Evolutionary conservation across 2,329 filamentous ascomycete species (phyloP).

Genomic region (Phoma herbarum): DNA sequence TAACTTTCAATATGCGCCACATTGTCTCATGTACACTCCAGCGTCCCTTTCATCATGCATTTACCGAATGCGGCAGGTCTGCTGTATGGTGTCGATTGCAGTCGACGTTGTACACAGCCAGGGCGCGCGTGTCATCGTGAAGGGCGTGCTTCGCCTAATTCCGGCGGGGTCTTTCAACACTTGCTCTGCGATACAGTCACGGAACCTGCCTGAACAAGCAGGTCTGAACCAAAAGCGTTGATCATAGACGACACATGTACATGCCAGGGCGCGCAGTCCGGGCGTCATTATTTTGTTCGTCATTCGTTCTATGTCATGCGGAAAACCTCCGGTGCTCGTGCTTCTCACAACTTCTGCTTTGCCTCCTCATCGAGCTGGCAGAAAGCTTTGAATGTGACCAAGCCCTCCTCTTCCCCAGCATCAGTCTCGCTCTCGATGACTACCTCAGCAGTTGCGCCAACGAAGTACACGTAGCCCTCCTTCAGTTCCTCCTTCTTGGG

Average conservation of each 20-base stretch:
- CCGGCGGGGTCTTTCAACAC: not conserved
- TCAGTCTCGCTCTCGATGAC: constrained; percentile 74
- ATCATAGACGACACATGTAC: constrained; percentile 1
- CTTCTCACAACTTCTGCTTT: constrained; percentile 40
- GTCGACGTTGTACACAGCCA: constrained; percentile 7
- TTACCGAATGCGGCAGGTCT: not conserved
- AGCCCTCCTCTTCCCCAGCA: constrained; percentile 63
- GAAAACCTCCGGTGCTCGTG: not conserved
- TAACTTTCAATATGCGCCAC: not conserved
- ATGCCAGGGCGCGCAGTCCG: not conserved
- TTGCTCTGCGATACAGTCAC: not conserved
- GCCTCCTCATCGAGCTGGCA: constrained; percentile 70
- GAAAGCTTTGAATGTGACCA: constrained; percentile 93
- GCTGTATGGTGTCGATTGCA: constrained; percentile 6
- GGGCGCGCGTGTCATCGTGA: constrained; percentile 17
- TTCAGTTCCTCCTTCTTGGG: constrained; percentile 75
- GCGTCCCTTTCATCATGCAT: not conserved
- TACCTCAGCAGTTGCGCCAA: constrained; percentile 86
- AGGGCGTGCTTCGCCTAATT: constrained; percentile 2
- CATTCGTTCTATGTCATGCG: constrained; percentile 3
- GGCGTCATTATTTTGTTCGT: not conserved
- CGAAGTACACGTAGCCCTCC: constrained; percentile 64
- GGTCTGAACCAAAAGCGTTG: not conserved
- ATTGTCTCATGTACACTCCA: not conserved
- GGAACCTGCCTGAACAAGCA: constrained; percentile 5